Percentiles rank a stretch among this genome's conserved stretches.
These are phyloP conservation scores for Rubus idaeus DNA, from an alignment of 306 rosid species.

Conservation along the genomic window DNA sequence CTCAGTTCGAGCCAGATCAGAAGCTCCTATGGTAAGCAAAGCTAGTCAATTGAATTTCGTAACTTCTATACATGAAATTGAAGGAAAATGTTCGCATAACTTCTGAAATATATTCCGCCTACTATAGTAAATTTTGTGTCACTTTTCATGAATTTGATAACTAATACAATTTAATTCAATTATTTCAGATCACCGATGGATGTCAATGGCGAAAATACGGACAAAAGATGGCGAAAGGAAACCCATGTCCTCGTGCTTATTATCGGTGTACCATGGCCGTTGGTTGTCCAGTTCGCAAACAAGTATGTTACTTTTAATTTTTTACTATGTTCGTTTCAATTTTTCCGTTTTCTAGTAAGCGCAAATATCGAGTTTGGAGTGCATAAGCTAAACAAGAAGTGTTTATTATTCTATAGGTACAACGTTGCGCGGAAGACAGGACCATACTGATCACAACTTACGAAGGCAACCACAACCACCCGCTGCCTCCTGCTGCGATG, in stretches of 20 bases:
- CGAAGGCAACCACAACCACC: slow-evolving; percentile 96
- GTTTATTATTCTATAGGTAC: slow-evolving; percentile 49
- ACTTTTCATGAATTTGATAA: not conserved
- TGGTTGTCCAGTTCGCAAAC: slow-evolving; percentile 98
- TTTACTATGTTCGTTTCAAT: not conserved
- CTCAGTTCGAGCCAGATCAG: slow-evolving; percentile 93
- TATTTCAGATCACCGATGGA: slow-evolving; percentile 82
- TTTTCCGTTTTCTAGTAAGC: too few relatives aligned
- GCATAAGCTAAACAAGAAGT: not conserved
- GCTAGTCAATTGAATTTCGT: not conserved
- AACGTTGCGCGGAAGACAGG: slow-evolving; percentile 91
- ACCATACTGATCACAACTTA: slow-evolving; percentile 81
- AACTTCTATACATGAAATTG: not conserved
- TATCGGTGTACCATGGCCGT: slow-evolving; percentile 95
- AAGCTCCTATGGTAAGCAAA: slow-evolving; percentile 78
- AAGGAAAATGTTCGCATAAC: not conserved
- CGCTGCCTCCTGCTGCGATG: slow-evolving; percentile 93
- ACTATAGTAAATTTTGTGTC: not conserved
- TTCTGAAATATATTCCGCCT: not conserved
- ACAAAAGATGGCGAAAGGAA: slow-evolving; percentile 95
- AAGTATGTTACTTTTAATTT: slow-evolving; percentile 44
- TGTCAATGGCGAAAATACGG: slow-evolving; percentile 99
- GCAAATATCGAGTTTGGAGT: not conserved
- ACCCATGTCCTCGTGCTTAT: slow-evolving; percentile 97
- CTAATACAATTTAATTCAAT: not conserved